These are phyloP conservation scores for Cochlearia excelsa DNA, from an alignment of 345 rosid genomes.

Conservation along the genomic window DNA sequence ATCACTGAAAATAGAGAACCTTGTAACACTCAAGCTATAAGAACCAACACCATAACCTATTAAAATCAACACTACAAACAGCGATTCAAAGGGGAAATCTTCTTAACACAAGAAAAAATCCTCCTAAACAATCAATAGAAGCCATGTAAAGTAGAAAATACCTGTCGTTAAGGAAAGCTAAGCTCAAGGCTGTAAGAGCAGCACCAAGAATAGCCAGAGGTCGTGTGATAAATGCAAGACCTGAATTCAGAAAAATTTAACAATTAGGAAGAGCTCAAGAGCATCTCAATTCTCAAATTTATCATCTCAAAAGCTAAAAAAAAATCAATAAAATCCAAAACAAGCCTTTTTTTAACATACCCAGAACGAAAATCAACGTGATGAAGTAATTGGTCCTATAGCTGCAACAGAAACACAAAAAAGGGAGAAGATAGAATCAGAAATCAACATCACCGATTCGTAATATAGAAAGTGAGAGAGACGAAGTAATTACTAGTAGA, in stretches of 20 bases:
- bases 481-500: slow-evolving; percentile 32
- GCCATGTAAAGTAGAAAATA: neutral
- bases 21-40: neutral
- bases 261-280: neutral
- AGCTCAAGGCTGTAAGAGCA: slow-evolving; percentile 37
- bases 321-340: slow-evolving; percentile 9
- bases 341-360: slow-evolving; percentile 16
- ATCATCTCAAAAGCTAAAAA: neutral
- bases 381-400: slow-evolving; percentile 41
- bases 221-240: slow-evolving; percentile 36
- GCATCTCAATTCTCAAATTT: neutral
- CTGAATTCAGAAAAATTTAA: slow-evolving; percentile 5
- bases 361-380: slow-evolving; percentile 30
- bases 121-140: neutral
- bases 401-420: slow-evolving; percentile 20
- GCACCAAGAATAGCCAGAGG: slow-evolving; percentile 35
- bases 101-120: neutral
- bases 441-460: neutral
- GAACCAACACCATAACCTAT: neutral
- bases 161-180: slow-evolving; percentile 14
- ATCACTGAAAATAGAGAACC: neutral
- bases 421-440: slow-evolving; percentile 5
- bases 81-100: neutral
- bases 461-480: neutral
- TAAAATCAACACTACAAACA: neutral